Evolutionary conservation across 306 rosid genomes (phyloP).

Genomic region (Ochetophila trinervis): DNA sequence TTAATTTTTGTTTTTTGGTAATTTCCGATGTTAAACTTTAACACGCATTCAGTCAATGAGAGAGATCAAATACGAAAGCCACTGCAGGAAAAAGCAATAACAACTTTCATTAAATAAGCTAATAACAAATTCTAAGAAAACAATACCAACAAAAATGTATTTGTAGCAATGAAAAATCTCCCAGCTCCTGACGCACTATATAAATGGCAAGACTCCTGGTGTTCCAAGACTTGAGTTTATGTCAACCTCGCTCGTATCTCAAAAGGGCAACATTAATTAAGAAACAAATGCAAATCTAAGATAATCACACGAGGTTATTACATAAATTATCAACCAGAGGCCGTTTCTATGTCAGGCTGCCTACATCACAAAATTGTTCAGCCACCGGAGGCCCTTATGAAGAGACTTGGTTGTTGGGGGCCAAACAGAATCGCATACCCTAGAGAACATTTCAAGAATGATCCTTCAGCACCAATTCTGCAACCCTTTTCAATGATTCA

Average conservation of each 20-base stretch:
- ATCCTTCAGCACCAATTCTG: constrained; percentile 56
- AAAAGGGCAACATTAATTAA: constrained; percentile 1
- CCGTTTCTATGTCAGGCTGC: constrained; percentile 7
- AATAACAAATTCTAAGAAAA: too few species aligned
- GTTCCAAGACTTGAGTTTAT: constrained; percentile 6
- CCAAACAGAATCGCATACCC: not conserved
- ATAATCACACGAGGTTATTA: not conserved
- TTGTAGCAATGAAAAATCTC: too few species aligned
- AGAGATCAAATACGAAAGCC: too few species aligned
- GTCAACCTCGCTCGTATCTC: constrained; percentile 4
- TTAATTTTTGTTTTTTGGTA: too few species aligned
- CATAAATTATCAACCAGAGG: constrained; percentile 16
- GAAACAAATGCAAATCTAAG: constrained; percentile 2
- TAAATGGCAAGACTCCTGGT: not conserved
- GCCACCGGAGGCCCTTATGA: constrained; percentile 2
- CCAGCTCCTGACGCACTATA: too few species aligned
- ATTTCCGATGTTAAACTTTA: too few species aligned
- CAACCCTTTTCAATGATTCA: constrained; percentile 65
- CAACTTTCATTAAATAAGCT: too few species aligned
- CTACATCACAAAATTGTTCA: constrained; percentile 19
- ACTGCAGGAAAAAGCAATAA: too few species aligned
- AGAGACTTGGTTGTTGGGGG: not conserved
- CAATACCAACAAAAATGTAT: too few species aligned
- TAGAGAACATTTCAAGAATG: constrained; percentile 25
- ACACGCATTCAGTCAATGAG: too few species aligned